Base-by-base conservation (phyloP, 1,139 yeast species). In the Kodamaea fungicola region DNA sequence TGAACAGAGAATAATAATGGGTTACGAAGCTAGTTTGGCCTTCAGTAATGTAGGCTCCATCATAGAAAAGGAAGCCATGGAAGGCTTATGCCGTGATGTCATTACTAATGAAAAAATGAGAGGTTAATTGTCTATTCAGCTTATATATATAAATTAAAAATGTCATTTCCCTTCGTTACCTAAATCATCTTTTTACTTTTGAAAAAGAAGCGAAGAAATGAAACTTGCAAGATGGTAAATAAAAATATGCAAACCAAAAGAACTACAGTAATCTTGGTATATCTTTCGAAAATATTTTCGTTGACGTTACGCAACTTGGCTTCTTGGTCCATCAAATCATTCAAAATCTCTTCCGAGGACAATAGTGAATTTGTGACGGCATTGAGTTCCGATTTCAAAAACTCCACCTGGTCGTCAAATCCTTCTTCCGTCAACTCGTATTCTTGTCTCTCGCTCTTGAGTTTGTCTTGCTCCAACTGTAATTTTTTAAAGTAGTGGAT, bases 11-110 rank as follows among this genome's bases (percentile, higher is more conserved):
- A 74, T 92, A 12, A 73, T 78, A 12, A 75, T 81, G 55, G 95
- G 94, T 0, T 92, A 90, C 59, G 97, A 92, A 54, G 90, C 96
- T 12, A 85, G 96, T 62, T 71, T 87, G 69, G 84, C 82, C 4
- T 86, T 80, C 54, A 77, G 79, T 8, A 78, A 80, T 44, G 78
- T 83, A 2, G 95, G 95, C 9, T 76, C 76, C 37, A 67, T 92
- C 53, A 78, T 87, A 24, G 89, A 81, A 43, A 79, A 76, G 46
- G 95, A 84, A 28, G 78, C 75, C 9, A 88, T 85, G 80, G 83
- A 79, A 40, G 64, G 75, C 7, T 71, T 90, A 26, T 90, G 95
- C 32, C 73, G 76, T 38, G 94, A 86, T 49, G 80, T 86, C 7
- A 68, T 86, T n/a, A 79, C 76, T 38, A 74, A 69, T 38, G 92